Conservation (phyloP, 306 rosid species). For the Erythrophleum fordii region DNA sequence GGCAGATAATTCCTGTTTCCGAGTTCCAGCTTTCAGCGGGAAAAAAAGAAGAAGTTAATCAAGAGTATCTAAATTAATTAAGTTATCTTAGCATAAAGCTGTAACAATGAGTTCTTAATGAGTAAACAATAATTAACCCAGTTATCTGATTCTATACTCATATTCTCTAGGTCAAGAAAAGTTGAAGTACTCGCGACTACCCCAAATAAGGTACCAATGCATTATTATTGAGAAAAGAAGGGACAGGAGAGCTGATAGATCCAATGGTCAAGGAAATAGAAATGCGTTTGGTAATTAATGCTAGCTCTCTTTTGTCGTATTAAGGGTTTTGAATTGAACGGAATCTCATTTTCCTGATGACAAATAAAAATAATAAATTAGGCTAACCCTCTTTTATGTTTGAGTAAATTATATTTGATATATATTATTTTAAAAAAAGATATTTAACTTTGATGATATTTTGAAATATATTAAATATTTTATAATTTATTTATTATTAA, state of each 20-base stretch:
- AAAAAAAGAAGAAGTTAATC: neutral
- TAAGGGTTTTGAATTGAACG: slow-evolving; percentile 48
- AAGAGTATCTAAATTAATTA: neutral
- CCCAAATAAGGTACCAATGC: slow-evolving; percentile 25
- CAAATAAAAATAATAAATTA: slow-evolving; percentile 20
- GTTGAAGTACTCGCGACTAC: slow-evolving; percentile 35
- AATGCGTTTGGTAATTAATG: slow-evolving; percentile 64
- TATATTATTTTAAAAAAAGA: too few relatives aligned
- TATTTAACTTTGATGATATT: too few relatives aligned
- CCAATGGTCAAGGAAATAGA: slow-evolving; percentile 49
- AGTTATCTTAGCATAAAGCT: slow-evolving; percentile 23
- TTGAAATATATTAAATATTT: too few relatives aligned
- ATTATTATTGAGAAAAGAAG: slow-evolving; percentile 42
- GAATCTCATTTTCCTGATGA: slow-evolving; percentile 55
- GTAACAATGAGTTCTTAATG: slow-evolving; percentile 28
- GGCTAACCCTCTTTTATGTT: neutral
- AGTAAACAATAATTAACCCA: slow-evolving; percentile 15
- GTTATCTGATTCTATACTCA: slow-evolving; percentile 14
- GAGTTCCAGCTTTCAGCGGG: slow-evolving; percentile 7
- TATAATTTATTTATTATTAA: too few relatives aligned
- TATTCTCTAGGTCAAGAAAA: slow-evolving; percentile 33
- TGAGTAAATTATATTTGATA: too few relatives aligned
- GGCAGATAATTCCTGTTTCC: slow-evolving; percentile 28
- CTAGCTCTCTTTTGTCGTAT: slow-evolving; percentile 51
- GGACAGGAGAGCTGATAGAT: slow-evolving; percentile 45